Evolutionary conservation across 2,329 filamentous ascomycete species (phyloP).

Genomic region (Fusarium odoratissimum): DNA sequence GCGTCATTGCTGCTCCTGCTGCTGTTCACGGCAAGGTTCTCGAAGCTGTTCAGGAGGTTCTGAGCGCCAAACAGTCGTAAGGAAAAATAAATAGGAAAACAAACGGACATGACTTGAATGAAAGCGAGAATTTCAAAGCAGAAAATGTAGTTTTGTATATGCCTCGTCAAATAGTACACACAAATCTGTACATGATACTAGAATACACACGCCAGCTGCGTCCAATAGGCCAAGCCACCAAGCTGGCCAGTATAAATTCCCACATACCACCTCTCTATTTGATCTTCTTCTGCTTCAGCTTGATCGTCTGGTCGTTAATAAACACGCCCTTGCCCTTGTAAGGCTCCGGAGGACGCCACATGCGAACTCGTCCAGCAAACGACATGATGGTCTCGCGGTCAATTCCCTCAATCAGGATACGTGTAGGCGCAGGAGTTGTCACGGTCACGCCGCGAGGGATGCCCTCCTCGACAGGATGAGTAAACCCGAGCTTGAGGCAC

Average conservation of each 20-base stretch:
- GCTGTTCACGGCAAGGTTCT: slow-evolving; percentile 82
- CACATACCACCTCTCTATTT: slow-evolving; percentile 66
- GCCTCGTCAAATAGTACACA: slow-evolving; percentile 48
- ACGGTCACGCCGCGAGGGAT: slow-evolving; percentile 87
- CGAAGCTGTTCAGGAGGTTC: slow-evolving; percentile 82
- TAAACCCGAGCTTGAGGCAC: slow-evolving; percentile 94
- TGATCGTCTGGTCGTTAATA: slow-evolving; percentile 97
- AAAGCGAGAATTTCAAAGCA: slow-evolving; percentile 23
- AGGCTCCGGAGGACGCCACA: slow-evolving; percentile 92
- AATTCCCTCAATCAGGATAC: slow-evolving; percentile 88
- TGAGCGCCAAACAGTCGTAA: slow-evolving; percentile 56
- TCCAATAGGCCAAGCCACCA: slow-evolving; percentile 32
- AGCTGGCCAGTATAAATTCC: slow-evolving; percentile 4
- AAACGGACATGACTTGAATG: slow-evolving; percentile 6
- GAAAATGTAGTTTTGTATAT: slow-evolving; percentile 46
- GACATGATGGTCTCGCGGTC: slow-evolving; percentile 89
- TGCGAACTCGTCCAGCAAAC: slow-evolving; percentile 88
- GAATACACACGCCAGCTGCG: slow-evolving; percentile 47
- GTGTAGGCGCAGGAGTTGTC: slow-evolving; percentile 88
- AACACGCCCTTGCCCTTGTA: slow-evolving; percentile 99
- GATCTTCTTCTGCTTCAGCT: slow-evolving; percentile 97
- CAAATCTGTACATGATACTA: slow-evolving; percentile 46
- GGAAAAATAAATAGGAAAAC: not conserved
- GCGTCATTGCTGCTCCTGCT: slow-evolving; percentile 87
- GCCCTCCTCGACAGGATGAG: slow-evolving; percentile 91